Percentiles rank a stretch among this genome's conserved stretches.
These are phyloP conservation scores for Pleurotus citrinopileatus DNA, from an alignment of 768 basidiomycete species.

Conservation along the genomic window DNA sequence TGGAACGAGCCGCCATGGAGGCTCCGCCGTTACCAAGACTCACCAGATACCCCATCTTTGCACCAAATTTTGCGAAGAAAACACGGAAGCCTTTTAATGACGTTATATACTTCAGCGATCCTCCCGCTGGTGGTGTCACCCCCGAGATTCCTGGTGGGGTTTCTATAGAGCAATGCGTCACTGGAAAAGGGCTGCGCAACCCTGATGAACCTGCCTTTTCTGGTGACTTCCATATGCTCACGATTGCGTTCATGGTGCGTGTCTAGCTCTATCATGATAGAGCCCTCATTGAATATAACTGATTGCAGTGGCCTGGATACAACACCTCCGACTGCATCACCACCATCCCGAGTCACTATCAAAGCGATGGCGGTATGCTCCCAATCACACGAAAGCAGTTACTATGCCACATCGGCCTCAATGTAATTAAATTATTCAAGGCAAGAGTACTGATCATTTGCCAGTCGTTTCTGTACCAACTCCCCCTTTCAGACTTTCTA, in stretches of 20 bases:
- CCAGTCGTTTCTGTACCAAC: neutral
- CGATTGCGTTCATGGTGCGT: neutral
- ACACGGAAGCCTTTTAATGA: too few relatives aligned
- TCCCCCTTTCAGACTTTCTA: neutral
- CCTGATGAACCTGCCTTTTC: neutral
- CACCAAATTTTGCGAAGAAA: too few relatives aligned
- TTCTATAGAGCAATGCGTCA: neutral
- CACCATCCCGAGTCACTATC: neutral
- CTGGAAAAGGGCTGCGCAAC: neutral
- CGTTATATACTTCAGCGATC: too few relatives aligned
- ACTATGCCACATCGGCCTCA: neutral
- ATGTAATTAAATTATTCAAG: neutral
- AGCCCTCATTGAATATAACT: neutral
- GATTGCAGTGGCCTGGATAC: neutral
- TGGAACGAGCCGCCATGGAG: too few relatives aligned
- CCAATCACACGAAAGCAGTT: neutral
- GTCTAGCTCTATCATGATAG: neutral
- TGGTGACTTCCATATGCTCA: neutral
- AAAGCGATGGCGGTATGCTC: neutral
- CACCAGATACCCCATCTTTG: too few relatives aligned
- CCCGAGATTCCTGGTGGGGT: too few relatives aligned
- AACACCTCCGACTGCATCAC: neutral
- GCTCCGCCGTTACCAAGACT: too few relatives aligned
- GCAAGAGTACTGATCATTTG: neutral
- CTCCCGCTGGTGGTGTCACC: too few relatives aligned